Conservation (phyloP, 768 basidiomycete species). For the Neoboletus magnificus region DNA sequence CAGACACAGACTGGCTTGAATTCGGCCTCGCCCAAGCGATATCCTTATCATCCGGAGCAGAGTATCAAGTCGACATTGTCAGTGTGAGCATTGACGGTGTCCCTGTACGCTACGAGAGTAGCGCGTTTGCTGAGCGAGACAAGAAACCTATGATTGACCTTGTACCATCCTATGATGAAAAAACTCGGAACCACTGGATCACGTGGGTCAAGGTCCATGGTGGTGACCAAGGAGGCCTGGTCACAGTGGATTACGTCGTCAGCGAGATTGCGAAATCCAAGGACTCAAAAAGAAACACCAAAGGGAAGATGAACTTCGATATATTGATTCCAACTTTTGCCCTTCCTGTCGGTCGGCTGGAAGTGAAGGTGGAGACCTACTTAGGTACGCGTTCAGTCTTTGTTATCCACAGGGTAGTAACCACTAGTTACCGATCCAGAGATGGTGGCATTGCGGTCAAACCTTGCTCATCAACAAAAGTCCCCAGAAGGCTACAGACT, state of each 20-base stretch:
- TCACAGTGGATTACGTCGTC: constrained; percentile 68
- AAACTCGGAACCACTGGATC: constrained; percentile 57
- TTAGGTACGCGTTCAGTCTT: constrained; percentile 43
- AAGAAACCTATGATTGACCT: constrained; percentile 33
- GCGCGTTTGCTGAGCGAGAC: constrained; percentile 37
- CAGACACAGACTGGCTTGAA: constrained; percentile 72
- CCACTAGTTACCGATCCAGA: constrained; percentile 37
- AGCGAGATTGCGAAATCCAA: constrained; percentile 22
- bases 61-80: constrained; percentile 46
- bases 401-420: background rate
- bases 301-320: constrained; percentile 34
- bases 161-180: constrained; percentile 48
- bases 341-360: constrained; percentile 63
- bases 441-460: constrained; percentile 47
- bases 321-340: constrained; percentile 70
- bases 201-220: constrained; percentile 62
- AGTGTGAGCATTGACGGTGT: constrained; percentile 63
- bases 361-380: constrained; percentile 53
- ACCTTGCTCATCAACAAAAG: constrained; percentile 50
- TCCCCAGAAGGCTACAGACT: constrained; percentile 43
- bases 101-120: constrained; percentile 58
- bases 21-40: constrained; percentile 61
- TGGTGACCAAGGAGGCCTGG: constrained; percentile 46
- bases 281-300: constrained; percentile 34
- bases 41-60: constrained; percentile 15